Evolutionary conservation across 306 rosid genomes (phyloP).

Genomic region (Elaeagnus macrophylla): DNA sequence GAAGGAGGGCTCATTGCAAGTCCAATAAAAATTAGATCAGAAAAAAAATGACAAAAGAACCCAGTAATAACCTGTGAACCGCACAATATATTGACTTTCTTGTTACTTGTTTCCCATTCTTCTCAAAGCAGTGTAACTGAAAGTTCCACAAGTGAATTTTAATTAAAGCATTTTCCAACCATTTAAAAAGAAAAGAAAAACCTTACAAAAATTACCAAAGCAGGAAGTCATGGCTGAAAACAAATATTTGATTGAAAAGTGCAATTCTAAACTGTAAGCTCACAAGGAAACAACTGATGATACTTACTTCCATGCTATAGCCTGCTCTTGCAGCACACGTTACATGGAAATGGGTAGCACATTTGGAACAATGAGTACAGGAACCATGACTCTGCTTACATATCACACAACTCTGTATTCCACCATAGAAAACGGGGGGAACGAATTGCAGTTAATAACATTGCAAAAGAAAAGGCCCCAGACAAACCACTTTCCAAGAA

Average conservation of each 20-base stretch:
- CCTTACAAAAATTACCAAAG: conserved; percentile 7
- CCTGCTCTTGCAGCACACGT: conserved; percentile 92
- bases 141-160: conserved; percentile 28
- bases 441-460: background rate
- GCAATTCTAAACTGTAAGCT: conserved; percentile 4
- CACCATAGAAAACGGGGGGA: conserved; percentile 22
- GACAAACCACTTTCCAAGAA: background rate
- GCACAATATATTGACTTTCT: conserved; percentile 75
- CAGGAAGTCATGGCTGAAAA: background rate
- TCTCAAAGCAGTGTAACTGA: conserved; percentile 72
- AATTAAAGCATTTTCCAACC: conserved; percentile 11
- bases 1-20: background rate
- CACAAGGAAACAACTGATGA: conserved; percentile 11
- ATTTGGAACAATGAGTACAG: conserved; percentile 82
- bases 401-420: conserved; percentile 68
- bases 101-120: conserved; percentile 57
- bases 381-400: conserved; percentile 92
- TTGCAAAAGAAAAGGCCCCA: conserved; percentile 2
- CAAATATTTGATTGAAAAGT: background rate
- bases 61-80: conserved; percentile 64
- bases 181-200: conserved; percentile 2
- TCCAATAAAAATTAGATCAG: background rate
- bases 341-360: conserved; percentile 78
- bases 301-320: conserved; percentile 88
- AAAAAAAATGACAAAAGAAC: conserved; percentile 11